Percentiles rank a stretch among this genome's conserved stretches.
phyloP scores from a whole-genome alignment of 1,284 basidiomycete genomes.

The Baeospora myosura region DNA sequence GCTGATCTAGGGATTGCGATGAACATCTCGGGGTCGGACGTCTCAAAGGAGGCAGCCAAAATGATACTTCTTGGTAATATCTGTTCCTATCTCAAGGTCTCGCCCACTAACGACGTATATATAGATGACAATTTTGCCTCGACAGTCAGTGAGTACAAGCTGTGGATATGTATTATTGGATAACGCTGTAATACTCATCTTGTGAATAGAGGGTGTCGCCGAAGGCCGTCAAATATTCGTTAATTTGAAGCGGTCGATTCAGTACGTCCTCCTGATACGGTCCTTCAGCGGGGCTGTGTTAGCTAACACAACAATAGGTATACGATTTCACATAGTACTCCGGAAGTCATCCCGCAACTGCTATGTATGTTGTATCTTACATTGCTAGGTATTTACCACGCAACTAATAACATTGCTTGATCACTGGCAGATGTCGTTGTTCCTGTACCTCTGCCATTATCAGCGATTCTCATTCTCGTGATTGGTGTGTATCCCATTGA shows the following conservation, averaged over 20 bases:
- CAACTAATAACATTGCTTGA: background rate
- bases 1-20: constrained; percentile 71
- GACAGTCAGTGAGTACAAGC: constrained; percentile 50
- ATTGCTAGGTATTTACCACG: background rate
- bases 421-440: constrained; percentile 51
- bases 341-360: constrained; percentile 61
- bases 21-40: constrained; percentile 68
- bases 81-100: background rate
- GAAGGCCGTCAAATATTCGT: constrained; percentile 65
- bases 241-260: constrained; percentile 63
- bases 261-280: constrained; percentile 27
- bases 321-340: constrained; percentile 61
- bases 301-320: constrained; percentile 29
- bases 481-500: constrained; percentile 38
- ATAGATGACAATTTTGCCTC: constrained; percentile 65
- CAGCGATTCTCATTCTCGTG: constrained; percentile 62
- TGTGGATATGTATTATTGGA: background rate
- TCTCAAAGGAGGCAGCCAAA: constrained; percentile 67
- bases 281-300: background rate
- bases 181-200: constrained; percentile 2
- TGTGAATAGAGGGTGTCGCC: constrained; percentile 47
- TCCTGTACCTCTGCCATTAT: constrained; percentile 58
- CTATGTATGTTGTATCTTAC: constrained; percentile 37
- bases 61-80: constrained; percentile 58
- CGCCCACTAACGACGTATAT: background rate